phyloP scores from a whole-genome alignment of 805 yeast genomes.

The Naumovozyma dairenensis region DNA sequence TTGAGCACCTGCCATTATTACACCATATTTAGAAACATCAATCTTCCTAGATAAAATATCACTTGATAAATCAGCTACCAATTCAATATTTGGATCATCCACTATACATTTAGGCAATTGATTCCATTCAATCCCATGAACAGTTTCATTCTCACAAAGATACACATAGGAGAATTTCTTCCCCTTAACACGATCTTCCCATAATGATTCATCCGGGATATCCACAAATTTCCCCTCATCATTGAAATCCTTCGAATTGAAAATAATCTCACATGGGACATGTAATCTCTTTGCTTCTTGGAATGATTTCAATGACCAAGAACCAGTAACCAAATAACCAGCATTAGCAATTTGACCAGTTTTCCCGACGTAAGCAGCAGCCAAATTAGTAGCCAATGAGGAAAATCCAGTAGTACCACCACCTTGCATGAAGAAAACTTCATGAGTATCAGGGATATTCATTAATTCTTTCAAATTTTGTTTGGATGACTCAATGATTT shows the following conservation, averaged over 20 bases:
- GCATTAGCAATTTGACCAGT: conserved; percentile 70
- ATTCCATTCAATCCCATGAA: conserved; percentile 83
- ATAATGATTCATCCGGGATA: conserved; percentile 56
- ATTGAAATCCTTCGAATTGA: conserved; percentile 46
- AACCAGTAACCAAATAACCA: conserved; percentile 84
- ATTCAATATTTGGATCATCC: conserved; percentile 53
- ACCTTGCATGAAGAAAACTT: conserved; percentile 91
- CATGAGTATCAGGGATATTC: conserved; percentile 82
- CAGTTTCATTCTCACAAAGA: conserved; percentile 95
- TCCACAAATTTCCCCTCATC: conserved; percentile 47
- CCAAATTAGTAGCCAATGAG: conserved; percentile 69
- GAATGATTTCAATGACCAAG: conserved; percentile 83
- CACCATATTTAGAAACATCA: conserved; percentile 77
- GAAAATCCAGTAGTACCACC: conserved; percentile 98
- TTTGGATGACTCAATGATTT: conserved; percentile 71
- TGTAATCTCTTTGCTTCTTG: conserved; percentile 87
- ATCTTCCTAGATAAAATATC: conserved; percentile 74
- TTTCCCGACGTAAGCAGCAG: conserved; percentile 63
- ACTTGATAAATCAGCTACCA: conserved; percentile 93
- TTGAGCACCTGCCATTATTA: conserved; percentile 96
- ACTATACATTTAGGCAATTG: conserved; percentile 37
- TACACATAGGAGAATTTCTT: conserved; percentile 71
- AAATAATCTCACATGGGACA: conserved; percentile 56
- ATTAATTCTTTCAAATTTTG: conserved; percentile 52
- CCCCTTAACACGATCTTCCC: conserved; percentile 41